Evolutionary conservation across 2,329 filamentous ascomycete genomes (phyloP), one percentile per base, ranked within the genome.

Genomic region (Camillea tinctor): DNA sequence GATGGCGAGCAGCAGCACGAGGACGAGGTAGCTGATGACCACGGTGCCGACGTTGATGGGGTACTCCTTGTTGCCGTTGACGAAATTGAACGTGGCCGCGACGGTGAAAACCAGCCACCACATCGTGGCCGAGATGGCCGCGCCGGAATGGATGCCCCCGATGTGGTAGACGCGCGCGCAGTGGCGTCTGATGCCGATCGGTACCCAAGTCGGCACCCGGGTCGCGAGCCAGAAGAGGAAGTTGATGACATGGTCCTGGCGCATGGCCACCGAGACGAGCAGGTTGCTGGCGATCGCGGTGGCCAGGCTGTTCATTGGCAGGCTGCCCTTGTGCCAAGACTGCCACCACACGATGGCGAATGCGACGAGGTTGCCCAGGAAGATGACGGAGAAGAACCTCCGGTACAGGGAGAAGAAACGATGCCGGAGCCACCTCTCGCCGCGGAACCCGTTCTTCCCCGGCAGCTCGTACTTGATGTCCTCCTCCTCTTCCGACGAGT

Each of bases 191-290:
- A 86, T 67, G 65, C 76, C 75, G 3, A 85, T 71, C 0, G 84
- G 84, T 15, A 71, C 67, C 2, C 77, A 78, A 0, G 70, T 72
- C 24, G 80, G 78, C 11, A 83, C 71, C 1, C 77, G 81, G 64
- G 78, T 82, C 54, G 74, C 75, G 52, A 81, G 62, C 55, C 63
- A 69, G 69, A 81, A 86, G 13, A 85, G 67, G 15, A 73, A 61
- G 67, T 86, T 86, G 71, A 85, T 78, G 63, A 84, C 74, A 52
- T 77, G 71, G 23, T 85, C 82, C 66, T 85, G 82, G 13, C 83
- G 78, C 58, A 85, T 78, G 44, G 84, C 72, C 8, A 84, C 77
- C n/a, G 80, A 76, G 7, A 78, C 68, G 19, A 79, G 69, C 13
- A 85, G 74, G 68, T 85, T 85, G 56, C 77, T 75, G 23, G 81